phyloP scores from a whole-genome alignment of 225 moss, liverwort and hornwort genomes.

The Antitrichia curtipendula region DNA sequence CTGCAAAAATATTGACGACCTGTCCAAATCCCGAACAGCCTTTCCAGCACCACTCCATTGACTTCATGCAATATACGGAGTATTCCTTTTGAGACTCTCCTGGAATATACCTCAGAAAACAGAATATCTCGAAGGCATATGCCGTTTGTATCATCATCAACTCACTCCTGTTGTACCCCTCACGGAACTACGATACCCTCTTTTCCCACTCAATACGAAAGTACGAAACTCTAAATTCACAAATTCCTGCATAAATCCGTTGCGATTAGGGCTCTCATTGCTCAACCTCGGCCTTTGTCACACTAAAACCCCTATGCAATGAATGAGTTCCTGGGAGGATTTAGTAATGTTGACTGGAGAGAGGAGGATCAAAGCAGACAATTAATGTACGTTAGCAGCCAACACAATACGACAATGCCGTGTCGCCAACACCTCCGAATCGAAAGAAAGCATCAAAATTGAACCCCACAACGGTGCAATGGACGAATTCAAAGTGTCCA shows the following conservation, averaged over 20 bases:
- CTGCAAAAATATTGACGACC: neutral
- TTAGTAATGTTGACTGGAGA: neutral
- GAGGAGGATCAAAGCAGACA: neutral
- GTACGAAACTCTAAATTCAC: neutral
- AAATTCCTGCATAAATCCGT: neutral
- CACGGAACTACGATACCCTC: neutral
- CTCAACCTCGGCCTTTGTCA: neutral
- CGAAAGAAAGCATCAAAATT: neutral
- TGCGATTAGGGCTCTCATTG: neutral
- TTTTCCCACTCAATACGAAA: neutral
- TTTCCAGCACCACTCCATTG: neutral
- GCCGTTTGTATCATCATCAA: neutral
- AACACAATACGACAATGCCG: neutral
- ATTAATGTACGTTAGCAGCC: neutral
- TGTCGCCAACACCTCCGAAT: neutral
- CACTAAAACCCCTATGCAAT: no score
- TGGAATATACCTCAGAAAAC: neutral
- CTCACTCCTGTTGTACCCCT: neutral
- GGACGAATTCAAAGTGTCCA: neutral
- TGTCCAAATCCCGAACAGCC: neutral
- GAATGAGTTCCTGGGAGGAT: neutral
- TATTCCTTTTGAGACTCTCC: neutral
- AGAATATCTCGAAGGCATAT: conserved; percentile 13
- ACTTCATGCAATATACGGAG: neutral
- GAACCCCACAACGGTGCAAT: neutral